phyloP scores from a whole-genome alignment of 345 rosid species.

The Eucalyptus rudis region DNA sequence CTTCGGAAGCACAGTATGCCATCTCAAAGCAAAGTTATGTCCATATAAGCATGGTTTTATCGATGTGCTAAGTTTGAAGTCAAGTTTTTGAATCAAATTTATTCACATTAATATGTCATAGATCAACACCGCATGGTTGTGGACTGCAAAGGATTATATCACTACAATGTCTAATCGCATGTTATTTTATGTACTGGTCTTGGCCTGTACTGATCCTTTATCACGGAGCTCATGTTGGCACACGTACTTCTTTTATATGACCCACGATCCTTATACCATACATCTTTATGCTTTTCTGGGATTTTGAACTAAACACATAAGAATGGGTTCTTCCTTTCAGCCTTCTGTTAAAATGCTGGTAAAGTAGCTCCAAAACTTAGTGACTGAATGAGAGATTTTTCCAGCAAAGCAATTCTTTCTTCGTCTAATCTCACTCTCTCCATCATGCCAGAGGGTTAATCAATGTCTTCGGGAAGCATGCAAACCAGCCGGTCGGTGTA shows the following conservation, averaged over 20 bases:
- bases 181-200: not conserved
- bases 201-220: too few species aligned
- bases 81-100: not conserved
- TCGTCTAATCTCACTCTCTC: not conserved
- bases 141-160: not conserved
- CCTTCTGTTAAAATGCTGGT: not conserved
- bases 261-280: not conserved
- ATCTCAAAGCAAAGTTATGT: not conserved
- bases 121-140: not conserved
- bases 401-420: not conserved
- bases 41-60: not conserved
- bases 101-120: not conserved
- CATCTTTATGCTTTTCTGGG: not conserved
- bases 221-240: too few species aligned
- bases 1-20: not conserved
- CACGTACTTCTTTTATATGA: not conserved
- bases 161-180: not conserved
- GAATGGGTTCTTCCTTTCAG: not conserved
- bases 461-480: slow-evolving; percentile 77
- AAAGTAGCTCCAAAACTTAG: not conserved
- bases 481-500: not conserved
- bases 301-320: not conserved
- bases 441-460: slow-evolving; percentile 66
- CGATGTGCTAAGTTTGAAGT: not conserved
- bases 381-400: not conserved